Evolutionary conservation across 2,329 filamentous ascomycete genomes (phyloP).

Genomic region (Aspergillus sojae): DNA sequence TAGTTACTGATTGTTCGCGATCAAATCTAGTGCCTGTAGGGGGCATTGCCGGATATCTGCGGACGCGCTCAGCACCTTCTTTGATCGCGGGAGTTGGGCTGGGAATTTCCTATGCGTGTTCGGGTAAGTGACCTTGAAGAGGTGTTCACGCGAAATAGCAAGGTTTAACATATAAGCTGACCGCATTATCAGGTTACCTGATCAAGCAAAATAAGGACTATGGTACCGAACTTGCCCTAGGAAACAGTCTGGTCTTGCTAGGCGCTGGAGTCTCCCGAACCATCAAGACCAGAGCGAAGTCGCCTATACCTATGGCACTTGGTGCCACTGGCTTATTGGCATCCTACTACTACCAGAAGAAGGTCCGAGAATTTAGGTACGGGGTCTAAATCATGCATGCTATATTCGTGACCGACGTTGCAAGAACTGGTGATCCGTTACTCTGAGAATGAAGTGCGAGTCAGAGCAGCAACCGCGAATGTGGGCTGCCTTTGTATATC

Average conservation of each 20-base stretch:
- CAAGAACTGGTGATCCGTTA: not conserved
- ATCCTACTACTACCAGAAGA: not conserved
- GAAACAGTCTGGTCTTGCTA: constrained; percentile 20
- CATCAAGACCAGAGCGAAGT: constrained; percentile 18
- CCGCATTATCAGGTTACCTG: constrained; percentile 13
- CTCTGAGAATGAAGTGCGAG: not conserved
- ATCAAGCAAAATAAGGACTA: constrained; percentile 26
- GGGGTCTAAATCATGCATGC: not conserved
- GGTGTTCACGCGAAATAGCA: not conserved
- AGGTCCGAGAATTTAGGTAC: not conserved
- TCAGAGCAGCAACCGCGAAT: not conserved
- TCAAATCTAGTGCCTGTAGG: constrained; percentile 16
- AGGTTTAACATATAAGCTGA: not conserved
- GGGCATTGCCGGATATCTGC: constrained; percentile 20
- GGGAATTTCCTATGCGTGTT: constrained; percentile 20
- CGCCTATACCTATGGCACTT: constrained; percentile 19
- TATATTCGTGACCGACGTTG: no score
- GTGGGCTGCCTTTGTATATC: not conserved
- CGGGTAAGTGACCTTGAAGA: constrained; percentile 11
- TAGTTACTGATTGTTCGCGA: not conserved
- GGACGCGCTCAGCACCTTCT: constrained; percentile 20
- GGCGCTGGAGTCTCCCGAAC: constrained; percentile 17
- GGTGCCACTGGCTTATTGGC: constrained; percentile 3
- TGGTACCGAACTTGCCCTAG: constrained; percentile 23
- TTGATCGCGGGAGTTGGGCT: constrained; percentile 22